These are phyloP conservation scores for Scheffersomyces spartinae DNA, from an alignment of 805 yeast genomes.

Conservation along the genomic window DNA sequence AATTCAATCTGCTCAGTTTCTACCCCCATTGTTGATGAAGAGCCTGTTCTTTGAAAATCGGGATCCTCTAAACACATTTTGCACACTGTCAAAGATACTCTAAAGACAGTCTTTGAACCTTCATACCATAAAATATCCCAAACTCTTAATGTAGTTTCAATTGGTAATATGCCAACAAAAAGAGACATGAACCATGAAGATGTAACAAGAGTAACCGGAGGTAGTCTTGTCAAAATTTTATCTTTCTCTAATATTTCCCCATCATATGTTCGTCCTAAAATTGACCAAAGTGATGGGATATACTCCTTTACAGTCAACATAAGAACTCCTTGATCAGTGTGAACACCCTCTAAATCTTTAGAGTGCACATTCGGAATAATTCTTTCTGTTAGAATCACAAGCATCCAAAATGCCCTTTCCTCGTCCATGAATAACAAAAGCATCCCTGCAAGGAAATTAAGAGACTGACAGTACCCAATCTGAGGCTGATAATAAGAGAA, in stretches of 20 bases:
- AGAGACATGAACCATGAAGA: slow-evolving; percentile 98
- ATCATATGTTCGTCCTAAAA: slow-evolving; percentile 29
- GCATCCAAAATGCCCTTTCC: slow-evolving; percentile 91
- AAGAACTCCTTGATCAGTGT: slow-evolving; percentile 87
- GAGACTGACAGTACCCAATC: slow-evolving; percentile 92
- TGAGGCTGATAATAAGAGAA: slow-evolving; percentile 80
- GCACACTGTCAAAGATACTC: slow-evolving; percentile 70
- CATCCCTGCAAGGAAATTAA: slow-evolving; percentile 86
- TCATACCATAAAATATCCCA: slow-evolving; percentile 96
- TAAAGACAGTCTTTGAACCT: slow-evolving; percentile 76
- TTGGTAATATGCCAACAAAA: slow-evolving; percentile 84
- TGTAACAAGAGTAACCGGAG: slow-evolving; percentile 87
- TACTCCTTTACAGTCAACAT: slow-evolving; percentile 80
- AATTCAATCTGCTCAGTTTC: slow-evolving; percentile 37
- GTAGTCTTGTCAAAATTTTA: slow-evolving; percentile 59
- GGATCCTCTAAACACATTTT: slow-evolving; percentile 57
- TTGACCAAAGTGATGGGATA: slow-evolving; percentile 69
- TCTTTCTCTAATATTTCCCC: slow-evolving; percentile 29
- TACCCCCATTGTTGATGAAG: slow-evolving; percentile 5
- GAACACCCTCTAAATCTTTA: slow-evolving; percentile 83
- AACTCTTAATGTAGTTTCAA: slow-evolving; percentile 75
- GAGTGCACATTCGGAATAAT: slow-evolving; percentile 90
- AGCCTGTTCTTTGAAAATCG: slow-evolving; percentile 24
- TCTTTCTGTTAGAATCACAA: slow-evolving; percentile 76
- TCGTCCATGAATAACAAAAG: slow-evolving; percentile 78